A percentile compares a stretch with the other conserved stretches of the same genome.
Evolutionary conservation across 805 yeast genomes (phyloP).

Genomic region (Spathaspora arborariae): DNA sequence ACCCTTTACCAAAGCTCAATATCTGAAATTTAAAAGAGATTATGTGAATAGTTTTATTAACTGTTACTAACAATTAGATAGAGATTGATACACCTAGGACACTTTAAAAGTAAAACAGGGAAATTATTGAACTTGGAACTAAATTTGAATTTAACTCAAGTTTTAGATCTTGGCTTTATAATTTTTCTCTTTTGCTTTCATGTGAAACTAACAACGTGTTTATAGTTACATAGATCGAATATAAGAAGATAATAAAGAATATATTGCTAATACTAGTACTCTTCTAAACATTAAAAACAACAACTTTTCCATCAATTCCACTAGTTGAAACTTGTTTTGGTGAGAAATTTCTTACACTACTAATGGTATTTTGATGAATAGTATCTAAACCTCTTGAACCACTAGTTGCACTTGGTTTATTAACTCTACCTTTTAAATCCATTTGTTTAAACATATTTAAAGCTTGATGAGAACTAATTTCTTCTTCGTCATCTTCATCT

Average conservation of each 20-base stretch:
- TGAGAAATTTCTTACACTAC: conserved; percentile 51
- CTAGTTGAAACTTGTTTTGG: conserved; percentile 54
- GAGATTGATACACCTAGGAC: no score
- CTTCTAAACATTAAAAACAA: conserved; percentile 51
- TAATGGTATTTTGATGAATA: conserved; percentile 88
- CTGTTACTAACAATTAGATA: background rate
- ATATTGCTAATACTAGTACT: background rate
- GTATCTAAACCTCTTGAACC: conserved; percentile 51
- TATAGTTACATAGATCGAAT: no score
- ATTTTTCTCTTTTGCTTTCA: no score
- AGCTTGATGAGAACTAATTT: conserved; percentile 68
- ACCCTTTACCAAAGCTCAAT: conserved; percentile 60
- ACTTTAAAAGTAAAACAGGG: no score
- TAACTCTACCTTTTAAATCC: conserved; percentile 86
- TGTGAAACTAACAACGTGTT: no score
- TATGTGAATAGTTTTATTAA: background rate
- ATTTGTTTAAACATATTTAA: conserved; percentile 92
- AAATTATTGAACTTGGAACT: no score
- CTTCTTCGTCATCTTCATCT: conserved; percentile 46
- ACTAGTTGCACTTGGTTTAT: conserved; percentile 26
- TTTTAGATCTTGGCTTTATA: no score
- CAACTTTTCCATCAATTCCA: conserved; percentile 91
- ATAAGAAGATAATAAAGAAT: background rate
- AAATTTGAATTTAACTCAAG: no score
- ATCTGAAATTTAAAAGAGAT: conserved; percentile 28